Base-by-base conservation (phyloP, 441 rosid genomes). In the Hypseocharis bilobata region DNA sequence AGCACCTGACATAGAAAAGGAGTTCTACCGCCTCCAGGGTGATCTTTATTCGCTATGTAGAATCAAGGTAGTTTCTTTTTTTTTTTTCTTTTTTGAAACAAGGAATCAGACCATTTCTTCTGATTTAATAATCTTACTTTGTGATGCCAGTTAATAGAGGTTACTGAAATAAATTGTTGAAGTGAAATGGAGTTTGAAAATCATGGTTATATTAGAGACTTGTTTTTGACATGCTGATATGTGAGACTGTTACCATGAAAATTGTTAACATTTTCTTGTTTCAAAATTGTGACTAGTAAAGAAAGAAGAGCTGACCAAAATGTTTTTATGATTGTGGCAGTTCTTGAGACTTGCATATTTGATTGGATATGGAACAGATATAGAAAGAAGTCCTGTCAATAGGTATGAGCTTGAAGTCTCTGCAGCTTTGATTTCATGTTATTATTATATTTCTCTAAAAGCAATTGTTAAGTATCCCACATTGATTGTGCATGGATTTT, bases 281-380 rank as follows among this genome's bases (percentile, higher is more conserved):
- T 54, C 17, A 30, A 58, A 28, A 29, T 29, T 58, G 40, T 28
- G 11, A 29, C 11, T 10, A 29, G n/a, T 14, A 27, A 27, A 4
- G 62, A 1, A 58, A 58, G 65, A 69, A 28, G 56, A 34, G 60
- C 57, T 76, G 13, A 29, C 36, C 67, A 67, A 77, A 72, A 63
- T 74, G 49, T 49, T 14, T 62, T 73, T 68, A 54, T 77, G 63
- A 44, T 73, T 75, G 56, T 87, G 83, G 78, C 90, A 94, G 99
- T 91, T 91, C 83, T 82, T 88, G 92, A 85, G 99, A 81, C 92
- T 94, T 68, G 96, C 96, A 40, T 91, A 88, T 83, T 80, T 94
- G 70, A 80, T 89, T 76, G 99, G 99, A 72, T 86, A 86, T 77
- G 99, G 96, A 79, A 71, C 85, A 65, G 84, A 86, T 74, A 80